phyloP scores from a whole-genome alignment of 2,329 filamentous ascomycete species.

The Fusarium multiceps region DNA sequence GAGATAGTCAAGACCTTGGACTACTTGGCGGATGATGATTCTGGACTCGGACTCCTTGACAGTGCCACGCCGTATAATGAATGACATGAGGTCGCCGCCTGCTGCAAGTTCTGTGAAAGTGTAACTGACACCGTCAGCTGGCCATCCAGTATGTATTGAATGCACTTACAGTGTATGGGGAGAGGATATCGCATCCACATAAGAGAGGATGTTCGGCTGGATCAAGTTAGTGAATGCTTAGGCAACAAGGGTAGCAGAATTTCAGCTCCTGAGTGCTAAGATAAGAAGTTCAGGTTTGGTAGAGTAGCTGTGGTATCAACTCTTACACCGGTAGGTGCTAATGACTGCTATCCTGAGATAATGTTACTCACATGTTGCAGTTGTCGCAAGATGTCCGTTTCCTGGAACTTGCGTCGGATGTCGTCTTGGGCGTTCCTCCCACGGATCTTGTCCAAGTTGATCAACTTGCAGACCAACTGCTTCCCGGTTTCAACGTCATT shows the following conservation, averaged over 20 bases:
- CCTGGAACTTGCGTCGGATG: slow-evolving; percentile 57
- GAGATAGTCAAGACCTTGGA: slow-evolving; percentile 59
- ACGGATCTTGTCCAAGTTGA: slow-evolving; percentile 58
- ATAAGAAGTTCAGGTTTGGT: background rate
- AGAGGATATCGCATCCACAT: slow-evolving; percentile 63
- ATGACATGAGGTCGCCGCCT: slow-evolving; percentile 65
- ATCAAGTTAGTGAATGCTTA: slow-evolving; percentile 19
- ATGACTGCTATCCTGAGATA: background rate
- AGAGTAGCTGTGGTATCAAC: background rate
- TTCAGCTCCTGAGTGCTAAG: background rate
- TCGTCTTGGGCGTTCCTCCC: slow-evolving; percentile 44
- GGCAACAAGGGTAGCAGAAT: no score
- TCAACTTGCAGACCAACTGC: slow-evolving; percentile 77
- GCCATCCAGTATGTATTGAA: background rate
- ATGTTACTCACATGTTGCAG: slow-evolving; percentile 62
- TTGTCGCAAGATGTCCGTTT: slow-evolving; percentile 64
- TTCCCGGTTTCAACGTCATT: slow-evolving; percentile 62
- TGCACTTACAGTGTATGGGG: slow-evolving; percentile 57
- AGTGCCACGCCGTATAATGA: slow-evolving; percentile 52
- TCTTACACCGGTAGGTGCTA: background rate
- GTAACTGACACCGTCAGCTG: slow-evolving; percentile 53
- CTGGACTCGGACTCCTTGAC: slow-evolving; percentile 57
- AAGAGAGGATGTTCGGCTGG: slow-evolving; percentile 66
- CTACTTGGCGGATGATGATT: slow-evolving; percentile 60
- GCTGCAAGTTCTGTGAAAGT: slow-evolving; percentile 68